Base-by-base conservation (phyloP, 116 monocot species). In the Iris pallida region DNA sequence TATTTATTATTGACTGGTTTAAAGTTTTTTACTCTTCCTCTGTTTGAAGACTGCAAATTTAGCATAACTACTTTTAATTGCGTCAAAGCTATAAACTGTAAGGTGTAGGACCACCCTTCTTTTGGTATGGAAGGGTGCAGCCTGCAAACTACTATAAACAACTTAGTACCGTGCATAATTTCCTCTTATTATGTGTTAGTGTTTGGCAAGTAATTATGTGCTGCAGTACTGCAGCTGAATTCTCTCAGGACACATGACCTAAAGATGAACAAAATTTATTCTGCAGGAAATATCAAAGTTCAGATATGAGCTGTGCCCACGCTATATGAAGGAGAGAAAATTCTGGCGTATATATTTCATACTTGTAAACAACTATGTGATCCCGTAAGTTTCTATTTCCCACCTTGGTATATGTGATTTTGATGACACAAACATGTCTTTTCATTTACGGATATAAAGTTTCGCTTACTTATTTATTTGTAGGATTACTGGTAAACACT, bases 311-410 rank as follows among this genome's bases (percentile, higher is more conserved):
- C 68, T 98, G 40, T 98, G 98, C 63, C 93, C 98, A 9, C 87
- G 98, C 7, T 82, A 90, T 58, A 98, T 96, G 93, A 92, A 90
- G 70, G 98, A 93, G 76, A 75, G 82, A 45, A 93, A 90, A 68
- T 98, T 98, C 75, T 98, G 98, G 98, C 73, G 80, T 53, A 88
- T 93, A 84, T 98, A 98, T 75, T 98, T 98, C 59, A 64, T 88
- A 14, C 82, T 93, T 72, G 90, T 98, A 8, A 81, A 86, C 71
- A 93, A 20, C 74, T 83, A 86, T 67, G 82, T 84, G 55, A 68
- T 82, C 19, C 76, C 69, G 98, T 93, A 84, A 82, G 93, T 84
- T 53, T 73, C 53, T 70, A 43, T 47, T 44, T 68, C 20, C 53
- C 15, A 57, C 52, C 30, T 30, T 30, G 30, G 30, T 41, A 30